Percentiles rank a stretch among this genome's conserved stretches.
Conservation (phyloP, 1,284 basidiomycete genomes). For the Ustilago esculenta region DNA sequence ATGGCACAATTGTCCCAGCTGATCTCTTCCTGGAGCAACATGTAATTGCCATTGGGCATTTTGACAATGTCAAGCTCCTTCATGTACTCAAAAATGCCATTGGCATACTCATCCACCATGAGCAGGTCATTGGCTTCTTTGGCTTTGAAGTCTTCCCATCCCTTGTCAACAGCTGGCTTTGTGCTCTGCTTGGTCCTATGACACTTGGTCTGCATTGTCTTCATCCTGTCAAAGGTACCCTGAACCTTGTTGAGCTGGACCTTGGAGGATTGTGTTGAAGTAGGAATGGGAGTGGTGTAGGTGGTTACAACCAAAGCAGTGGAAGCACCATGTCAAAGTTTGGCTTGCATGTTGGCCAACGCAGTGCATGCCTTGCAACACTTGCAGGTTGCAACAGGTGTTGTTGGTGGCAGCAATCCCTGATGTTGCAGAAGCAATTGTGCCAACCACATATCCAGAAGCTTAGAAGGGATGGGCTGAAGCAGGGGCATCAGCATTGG, state of each 20-base stretch:
- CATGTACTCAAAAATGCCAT: conserved; percentile 93
- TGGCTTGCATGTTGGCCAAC: conserved; percentile 34
- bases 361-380: conserved; percentile 37
- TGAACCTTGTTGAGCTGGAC: conserved; percentile 36
- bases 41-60: conserved; percentile 65
- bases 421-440: conserved; percentile 26
- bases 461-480: conserved; percentile 35
- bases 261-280: conserved; percentile 30
- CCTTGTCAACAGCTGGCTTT: conserved; percentile 69
- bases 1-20: conserved; percentile 75
- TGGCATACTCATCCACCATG: conserved; percentile 97
- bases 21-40: conserved; percentile 61
- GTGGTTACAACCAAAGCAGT: conserved; percentile 8
- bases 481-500: conserved; percentile 17
- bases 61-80: conserved; percentile 73
- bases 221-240: conserved; percentile 41
- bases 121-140: conserved; percentile 93
- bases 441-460: conserved; percentile 32
- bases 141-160: conserved; percentile 86
- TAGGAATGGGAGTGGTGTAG: neutral
- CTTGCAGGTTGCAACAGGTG: conserved; percentile 28
- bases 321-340: conserved; percentile 26
- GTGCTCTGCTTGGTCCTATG: conserved; percentile 43
- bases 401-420: conserved; percentile 19
- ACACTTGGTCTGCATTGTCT: conserved; percentile 45